Conservation (phyloP, 2,329 filamentous ascomycete genomes). For the Pseudogymnoascus sp. region DNA sequence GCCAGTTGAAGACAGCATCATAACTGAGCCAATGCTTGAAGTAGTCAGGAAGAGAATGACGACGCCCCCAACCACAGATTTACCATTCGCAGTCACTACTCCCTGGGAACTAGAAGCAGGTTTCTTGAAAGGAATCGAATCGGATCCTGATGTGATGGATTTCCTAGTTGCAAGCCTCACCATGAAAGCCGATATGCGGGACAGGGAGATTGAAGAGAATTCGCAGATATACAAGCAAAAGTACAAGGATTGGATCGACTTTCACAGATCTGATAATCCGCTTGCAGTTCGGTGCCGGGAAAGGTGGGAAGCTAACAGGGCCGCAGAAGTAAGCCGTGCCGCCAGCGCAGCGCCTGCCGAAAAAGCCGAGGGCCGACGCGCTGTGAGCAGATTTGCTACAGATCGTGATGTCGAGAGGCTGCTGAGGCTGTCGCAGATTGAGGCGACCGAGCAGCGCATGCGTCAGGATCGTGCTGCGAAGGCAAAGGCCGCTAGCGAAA, state of each 20-base stretch:
- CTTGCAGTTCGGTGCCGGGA: slow-evolving; percentile 24
- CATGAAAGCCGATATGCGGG: slow-evolving; percentile 9
- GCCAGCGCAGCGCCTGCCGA: slow-evolving; percentile 18
- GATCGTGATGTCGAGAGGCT: slow-evolving; percentile 69
- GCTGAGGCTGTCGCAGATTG: slow-evolving; percentile 62
- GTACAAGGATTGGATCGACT: slow-evolving; percentile 22
- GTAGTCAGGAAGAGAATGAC: slow-evolving; percentile 25
- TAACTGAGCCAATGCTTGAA: slow-evolving; percentile 13
- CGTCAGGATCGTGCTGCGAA: slow-evolving; percentile 57
- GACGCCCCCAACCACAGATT: slow-evolving; percentile 23
- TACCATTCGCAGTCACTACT: slow-evolving; percentile 20
- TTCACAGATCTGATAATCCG: slow-evolving; percentile 20
- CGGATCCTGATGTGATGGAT: slow-evolving; percentile 14
- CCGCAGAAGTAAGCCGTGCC: slow-evolving; percentile 22
- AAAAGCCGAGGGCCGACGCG: slow-evolving; percentile 47
- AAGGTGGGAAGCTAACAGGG: slow-evolving; percentile 22
- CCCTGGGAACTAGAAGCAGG: slow-evolving; percentile 22
- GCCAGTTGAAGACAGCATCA: neutral
- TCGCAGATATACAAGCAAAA: slow-evolving; percentile 21
- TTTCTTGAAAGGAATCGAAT: slow-evolving; percentile 20
- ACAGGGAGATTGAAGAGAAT: slow-evolving; percentile 22
- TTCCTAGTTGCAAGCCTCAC: slow-evolving; percentile 2
- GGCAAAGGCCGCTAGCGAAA: slow-evolving; percentile 66
- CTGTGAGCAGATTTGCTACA: slow-evolving; percentile 53
- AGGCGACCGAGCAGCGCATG: slow-evolving; percentile 64